Evolutionary conservation across 192 early-diverging fungal genomes (phyloP).

Genomic region (Gorgonomyces haynaldii): DNA sequence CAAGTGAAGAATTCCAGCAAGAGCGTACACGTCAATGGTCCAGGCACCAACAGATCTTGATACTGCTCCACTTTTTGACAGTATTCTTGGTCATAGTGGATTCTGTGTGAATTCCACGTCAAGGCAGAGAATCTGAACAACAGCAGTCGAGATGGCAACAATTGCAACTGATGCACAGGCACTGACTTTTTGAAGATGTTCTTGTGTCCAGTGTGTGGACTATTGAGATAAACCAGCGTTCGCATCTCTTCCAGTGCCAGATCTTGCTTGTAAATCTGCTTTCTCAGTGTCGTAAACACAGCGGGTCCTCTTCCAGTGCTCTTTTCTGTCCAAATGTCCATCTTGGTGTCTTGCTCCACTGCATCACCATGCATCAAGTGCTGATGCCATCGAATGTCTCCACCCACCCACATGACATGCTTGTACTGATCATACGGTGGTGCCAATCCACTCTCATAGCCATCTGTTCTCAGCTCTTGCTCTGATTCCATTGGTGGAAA

Average conservation of each 20-base stretch:
- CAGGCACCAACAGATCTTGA: constrained; percentile 46
- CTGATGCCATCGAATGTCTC: constrained; percentile 38
- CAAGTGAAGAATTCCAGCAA: constrained; percentile 63
- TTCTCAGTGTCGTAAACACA: constrained; percentile 57
- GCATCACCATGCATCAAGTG: too few species aligned
- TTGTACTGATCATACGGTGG: constrained; percentile 61
- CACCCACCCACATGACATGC: constrained; percentile 80
- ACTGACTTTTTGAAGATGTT: constrained; percentile 12
- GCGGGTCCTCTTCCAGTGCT: constrained; percentile 23
- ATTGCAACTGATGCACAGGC: constrained; percentile 43
- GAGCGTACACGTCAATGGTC: constrained; percentile 63
- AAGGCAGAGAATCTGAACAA: constrained; percentile 80
- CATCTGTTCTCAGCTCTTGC: constrained; percentile 56
- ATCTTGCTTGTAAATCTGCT: constrained; percentile 43
- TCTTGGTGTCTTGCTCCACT: constrained; percentile 42
- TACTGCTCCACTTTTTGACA: constrained; percentile 56
- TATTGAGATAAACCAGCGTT: constrained; percentile 50
- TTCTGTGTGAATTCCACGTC: constrained; percentile 78
- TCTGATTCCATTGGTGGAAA: constrained; percentile 63
- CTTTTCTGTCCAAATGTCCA: constrained; percentile 44
- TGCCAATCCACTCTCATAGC: constrained; percentile 60
- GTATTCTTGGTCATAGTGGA: constrained; percentile 73
- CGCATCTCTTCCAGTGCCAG: constrained; percentile 55
- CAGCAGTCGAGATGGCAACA: constrained; percentile 55
- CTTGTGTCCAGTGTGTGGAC: background rate